These are phyloP conservation scores for Linderina pennispora DNA, from an alignment of 192 early-diverging fungal species.

Conservation along the genomic window DNA sequence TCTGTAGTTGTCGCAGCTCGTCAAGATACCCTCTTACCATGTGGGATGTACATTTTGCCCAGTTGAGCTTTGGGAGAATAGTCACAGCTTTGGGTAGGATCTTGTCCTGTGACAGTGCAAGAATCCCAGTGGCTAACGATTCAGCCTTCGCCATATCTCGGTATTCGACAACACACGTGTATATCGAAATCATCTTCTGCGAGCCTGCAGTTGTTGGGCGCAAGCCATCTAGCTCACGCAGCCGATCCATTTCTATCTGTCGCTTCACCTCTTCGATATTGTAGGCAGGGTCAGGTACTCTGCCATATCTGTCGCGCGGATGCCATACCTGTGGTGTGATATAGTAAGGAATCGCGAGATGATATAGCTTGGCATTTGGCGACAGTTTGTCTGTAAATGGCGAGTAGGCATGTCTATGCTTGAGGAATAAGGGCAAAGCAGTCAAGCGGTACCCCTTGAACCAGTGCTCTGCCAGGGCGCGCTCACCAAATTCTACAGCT, in stretches of 20 bases:
- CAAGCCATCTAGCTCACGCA: conserved; percentile 38
- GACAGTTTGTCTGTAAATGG: conserved; percentile 1
- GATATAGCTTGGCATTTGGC: conserved; percentile 15
- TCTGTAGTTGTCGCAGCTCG: no score
- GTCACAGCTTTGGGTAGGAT: no score
- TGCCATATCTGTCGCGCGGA: conserved; percentile 1
- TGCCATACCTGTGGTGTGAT: conserved; percentile 4
- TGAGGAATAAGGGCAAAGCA: conserved; percentile 37
- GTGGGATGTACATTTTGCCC: no score
- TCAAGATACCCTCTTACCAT: no score
- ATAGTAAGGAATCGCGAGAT: conserved; percentile 27
- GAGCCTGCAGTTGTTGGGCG: conserved; percentile 16
- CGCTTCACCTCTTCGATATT: conserved; percentile 23
- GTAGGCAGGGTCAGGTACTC: conserved; percentile 10
- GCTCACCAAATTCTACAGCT: conserved; percentile 11
- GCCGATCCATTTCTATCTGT: conserved; percentile 35
- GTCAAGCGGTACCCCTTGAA: conserved; percentile 45
- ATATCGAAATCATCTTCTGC: conserved; percentile 26
- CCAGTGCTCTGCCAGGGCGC: conserved; percentile 25
- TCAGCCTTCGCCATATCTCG: conserved; percentile 28
- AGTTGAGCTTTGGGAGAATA: no score
- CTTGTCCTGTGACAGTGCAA: conserved; percentile 13
- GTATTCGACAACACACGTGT: conserved; percentile 29
- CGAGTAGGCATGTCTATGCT: conserved; percentile 32
- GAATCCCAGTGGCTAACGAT: conserved; percentile 21